Percentiles rank a stretch among this genome's conserved stretches.
Evolutionary conservation across 164 flowering plant genomes (phyloP).

Genomic region (Vitis amurensis): DNA sequence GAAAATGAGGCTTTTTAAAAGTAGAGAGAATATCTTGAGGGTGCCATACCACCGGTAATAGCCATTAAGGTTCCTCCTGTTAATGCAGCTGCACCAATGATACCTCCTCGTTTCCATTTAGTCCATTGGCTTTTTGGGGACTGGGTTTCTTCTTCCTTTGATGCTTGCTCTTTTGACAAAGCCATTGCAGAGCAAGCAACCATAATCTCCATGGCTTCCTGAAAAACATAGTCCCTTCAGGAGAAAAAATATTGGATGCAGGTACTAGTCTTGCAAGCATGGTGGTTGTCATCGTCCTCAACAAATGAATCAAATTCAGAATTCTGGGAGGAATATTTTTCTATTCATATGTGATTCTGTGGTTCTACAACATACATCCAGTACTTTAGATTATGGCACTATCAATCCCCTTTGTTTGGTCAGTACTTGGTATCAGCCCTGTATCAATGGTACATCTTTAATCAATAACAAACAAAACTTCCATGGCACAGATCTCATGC

Average conservation of each 20-base stretch:
- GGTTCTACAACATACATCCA: too few species aligned
- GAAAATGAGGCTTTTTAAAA: too few species aligned
- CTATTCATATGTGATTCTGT: too few species aligned
- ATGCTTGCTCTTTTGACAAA: slow-evolving; percentile 50
- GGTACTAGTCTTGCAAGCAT: background rate
- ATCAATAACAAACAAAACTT: background rate
- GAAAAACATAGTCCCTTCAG: slow-evolving; percentile 16
- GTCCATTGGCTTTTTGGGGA: slow-evolving; percentile 65
- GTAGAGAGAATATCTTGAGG: background rate
- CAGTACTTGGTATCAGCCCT: background rate
- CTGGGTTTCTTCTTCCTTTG: slow-evolving; percentile 40
- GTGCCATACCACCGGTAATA: slow-evolving; percentile 82
- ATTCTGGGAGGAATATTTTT: too few species aligned
- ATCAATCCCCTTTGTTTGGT: background rate
- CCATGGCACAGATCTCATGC: background rate
- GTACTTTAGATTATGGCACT: background rate
- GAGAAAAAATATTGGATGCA: background rate
- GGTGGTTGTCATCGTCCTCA: background rate
- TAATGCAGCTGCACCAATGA: slow-evolving; percentile 98
- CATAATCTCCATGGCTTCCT: slow-evolving; percentile 96
- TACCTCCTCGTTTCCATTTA: slow-evolving; percentile 97
- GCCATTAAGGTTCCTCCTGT: slow-evolving; percentile 99
- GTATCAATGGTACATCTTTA: background rate
- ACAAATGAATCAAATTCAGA: too few species aligned
- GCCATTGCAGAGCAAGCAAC: slow-evolving; percentile 94